Evolutionary conservation across 2,329 filamentous ascomycete genomes (phyloP).

Genomic region (Aureobasidium lini): DNA sequence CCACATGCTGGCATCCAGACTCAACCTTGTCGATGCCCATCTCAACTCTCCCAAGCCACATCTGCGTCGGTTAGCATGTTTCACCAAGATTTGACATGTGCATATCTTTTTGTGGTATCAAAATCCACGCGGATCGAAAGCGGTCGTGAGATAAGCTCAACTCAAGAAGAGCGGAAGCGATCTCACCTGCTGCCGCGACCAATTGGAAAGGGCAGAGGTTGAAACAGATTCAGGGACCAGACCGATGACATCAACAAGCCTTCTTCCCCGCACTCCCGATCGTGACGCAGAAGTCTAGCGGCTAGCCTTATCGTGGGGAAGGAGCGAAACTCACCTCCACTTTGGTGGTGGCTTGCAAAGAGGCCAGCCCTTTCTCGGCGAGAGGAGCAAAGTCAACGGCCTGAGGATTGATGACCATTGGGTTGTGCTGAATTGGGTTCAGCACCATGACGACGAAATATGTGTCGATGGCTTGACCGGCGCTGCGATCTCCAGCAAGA

Average conservation of each 20-base stretch:
- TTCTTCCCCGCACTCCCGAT: conserved; percentile 6
- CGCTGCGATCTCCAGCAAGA: conserved; percentile 8
- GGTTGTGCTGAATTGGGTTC: background rate
- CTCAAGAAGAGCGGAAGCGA: background rate
- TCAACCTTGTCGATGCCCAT: background rate
- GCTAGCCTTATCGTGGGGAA: conserved; percentile 8
- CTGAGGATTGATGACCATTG: background rate
- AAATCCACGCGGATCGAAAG: background rate
- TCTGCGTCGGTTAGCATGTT: background rate
- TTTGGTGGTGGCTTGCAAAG: background rate
- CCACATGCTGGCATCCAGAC: background rate
- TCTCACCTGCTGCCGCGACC: background rate
- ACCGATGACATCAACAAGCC: conserved; percentile 6
- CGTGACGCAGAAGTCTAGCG: background rate
- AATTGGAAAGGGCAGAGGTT: background rate
- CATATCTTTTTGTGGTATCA: conserved; percentile 8
- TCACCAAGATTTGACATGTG: background rate
- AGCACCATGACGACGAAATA: conserved; percentile 8
- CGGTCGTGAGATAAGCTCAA: background rate
- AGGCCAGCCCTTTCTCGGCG: background rate
- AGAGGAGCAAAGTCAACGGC: background rate
- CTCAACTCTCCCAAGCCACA: background rate
- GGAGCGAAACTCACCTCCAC: background rate
- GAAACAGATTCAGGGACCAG: conserved; percentile 6
- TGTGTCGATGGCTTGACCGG: conserved; percentile 7